Evolutionary conservation across 2,329 filamentous ascomycete genomes (phyloP), one percentile per base, ranked within the genome.

Genomic region (Botrytis byssoidea): DNA sequence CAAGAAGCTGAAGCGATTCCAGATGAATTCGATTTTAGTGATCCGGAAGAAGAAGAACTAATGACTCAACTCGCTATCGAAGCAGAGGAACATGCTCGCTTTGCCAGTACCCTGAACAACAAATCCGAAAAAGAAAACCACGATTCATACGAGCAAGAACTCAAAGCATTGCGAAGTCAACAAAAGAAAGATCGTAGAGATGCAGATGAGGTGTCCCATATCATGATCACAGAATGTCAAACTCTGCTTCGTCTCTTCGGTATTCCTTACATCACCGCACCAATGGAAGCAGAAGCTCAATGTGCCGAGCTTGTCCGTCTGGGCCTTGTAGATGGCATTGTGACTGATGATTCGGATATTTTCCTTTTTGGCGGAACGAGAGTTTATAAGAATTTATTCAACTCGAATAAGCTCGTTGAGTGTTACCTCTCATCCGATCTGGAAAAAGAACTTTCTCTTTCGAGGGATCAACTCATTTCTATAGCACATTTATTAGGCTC

Each of bases 361-460:
- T 99, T 99, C 80, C 88, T 99, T 0, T 99, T 99, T 82, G 97
- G 96, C 29, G 97, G 96, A 55, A 99, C 94, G 0, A 88, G 95
- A 29, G 92, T 99, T 35, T 99, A 99, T 86, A 99, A 99, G 83
- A 99, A 99, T 85, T 97, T 99, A 94, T 99, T 99, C 86, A 99
- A 98, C 83, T 92, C 94, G 79, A 96, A 96, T 82, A 99, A 99
- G 81, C 97, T 94, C 79, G 96, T 99, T 60, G 96, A 99, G 83
- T 98, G 96, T 83, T 99, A 98, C 81, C 88, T 99, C 16, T 85
- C 90, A 3, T 86, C 85, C 0, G 96, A 99, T 79, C 86, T 99
- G 0, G 93, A 97, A 79, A 92, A 92, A 78, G 97, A 99, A 79
- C 91, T 98, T 75, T 93, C 93, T 0, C 88, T 99, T 0, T 92